phyloP scores from a whole-genome alignment of 139 green algal genomes.

The Picochlorum sp. region DNA sequence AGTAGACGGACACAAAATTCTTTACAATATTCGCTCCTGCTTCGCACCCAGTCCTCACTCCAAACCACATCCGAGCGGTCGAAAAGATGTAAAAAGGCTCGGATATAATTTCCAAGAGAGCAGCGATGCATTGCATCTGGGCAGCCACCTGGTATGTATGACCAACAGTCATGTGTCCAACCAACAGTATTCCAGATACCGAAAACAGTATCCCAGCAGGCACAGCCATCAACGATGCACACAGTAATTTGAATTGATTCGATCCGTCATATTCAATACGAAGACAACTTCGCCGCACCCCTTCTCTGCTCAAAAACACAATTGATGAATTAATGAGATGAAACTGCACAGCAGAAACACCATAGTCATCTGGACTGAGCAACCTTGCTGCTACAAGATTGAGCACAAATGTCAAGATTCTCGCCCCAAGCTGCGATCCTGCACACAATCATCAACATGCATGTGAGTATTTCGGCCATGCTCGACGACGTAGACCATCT shows the following conservation, averaged over 20 bases:
- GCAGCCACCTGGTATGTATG: slow-evolving; percentile 37
- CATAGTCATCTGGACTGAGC: slow-evolving; percentile 69
- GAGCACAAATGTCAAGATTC: slow-evolving; percentile 73
- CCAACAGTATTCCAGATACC: slow-evolving; percentile 15
- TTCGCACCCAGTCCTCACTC: slow-evolving; percentile 53
- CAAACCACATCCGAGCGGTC: slow-evolving; percentile 46
- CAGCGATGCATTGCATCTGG: slow-evolving; percentile 49
- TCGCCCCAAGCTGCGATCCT: slow-evolving; percentile 72
- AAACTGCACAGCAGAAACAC: slow-evolving; percentile 77
- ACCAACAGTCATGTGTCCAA: not conserved
- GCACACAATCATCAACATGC: slow-evolving; percentile 9
- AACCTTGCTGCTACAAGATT: slow-evolving; percentile 68
- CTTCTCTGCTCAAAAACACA: slow-evolving; percentile 76
- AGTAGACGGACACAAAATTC: slow-evolving; percentile 35
- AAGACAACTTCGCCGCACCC: slow-evolving; percentile 74
- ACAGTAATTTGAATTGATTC: slow-evolving; percentile 4
- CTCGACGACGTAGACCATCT: no score
- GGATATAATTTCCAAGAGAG: slow-evolving; percentile 51
- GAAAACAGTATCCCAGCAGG: slow-evolving; percentile 40
- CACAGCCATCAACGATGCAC: slow-evolving; percentile 28
- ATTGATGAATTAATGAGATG: slow-evolving; percentile 85
- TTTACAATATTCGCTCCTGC: slow-evolving; percentile 39
- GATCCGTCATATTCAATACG: slow-evolving; percentile 19
- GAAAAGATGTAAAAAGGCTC: slow-evolving; percentile 74
- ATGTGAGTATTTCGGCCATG: no score